A percentile compares a stretch with the other conserved stretches of the same genome.
phyloP scores from a whole-genome alignment of 1,139 yeast genomes.

The Magnusiomyces clavatus region DNA sequence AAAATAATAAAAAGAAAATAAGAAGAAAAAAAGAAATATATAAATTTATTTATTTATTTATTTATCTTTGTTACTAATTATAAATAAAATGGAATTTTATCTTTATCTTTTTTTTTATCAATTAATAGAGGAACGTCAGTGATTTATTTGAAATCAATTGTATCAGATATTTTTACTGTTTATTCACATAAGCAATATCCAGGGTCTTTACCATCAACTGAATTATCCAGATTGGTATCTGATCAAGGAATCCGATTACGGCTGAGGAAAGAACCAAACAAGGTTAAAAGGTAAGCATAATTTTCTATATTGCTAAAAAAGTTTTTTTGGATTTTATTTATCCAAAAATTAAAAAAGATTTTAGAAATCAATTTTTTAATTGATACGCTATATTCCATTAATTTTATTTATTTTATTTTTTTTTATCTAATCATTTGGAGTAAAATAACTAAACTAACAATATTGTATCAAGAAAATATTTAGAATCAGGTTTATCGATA shows the following conservation, averaged over 20 bases:
- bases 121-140: slow-evolving; percentile 16
- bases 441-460: not conserved
- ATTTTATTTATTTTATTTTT: not conserved
- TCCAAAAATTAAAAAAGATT: not conserved
- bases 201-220: slow-evolving; percentile 22
- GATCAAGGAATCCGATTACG: slow-evolving; percentile 23
- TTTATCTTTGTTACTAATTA: not conserved
- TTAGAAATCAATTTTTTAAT: not conserved
- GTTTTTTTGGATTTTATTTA: not conserved
- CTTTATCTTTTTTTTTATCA: not conserved
- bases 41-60: not conserved
- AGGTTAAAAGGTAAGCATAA: slow-evolving; percentile 7
- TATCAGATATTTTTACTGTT: slow-evolving; percentile 20
- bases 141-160: slow-evolving; percentile 16
- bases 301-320: not conserved
- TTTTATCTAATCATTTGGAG: not conserved
- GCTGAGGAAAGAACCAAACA: slow-evolving; percentile 19
- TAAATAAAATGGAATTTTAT: not conserved
- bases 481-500: not conserved
- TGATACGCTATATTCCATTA: not conserved
- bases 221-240: slow-evolving; percentile 19
- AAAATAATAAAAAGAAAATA: not conserved
- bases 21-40: too few species aligned
- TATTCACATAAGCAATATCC: slow-evolving; percentile 21
- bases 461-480: not conserved